Evolutionary conservation across 1,284 basidiomycete genomes (phyloP).

Genomic region (Pseudozyma pruni): DNA sequence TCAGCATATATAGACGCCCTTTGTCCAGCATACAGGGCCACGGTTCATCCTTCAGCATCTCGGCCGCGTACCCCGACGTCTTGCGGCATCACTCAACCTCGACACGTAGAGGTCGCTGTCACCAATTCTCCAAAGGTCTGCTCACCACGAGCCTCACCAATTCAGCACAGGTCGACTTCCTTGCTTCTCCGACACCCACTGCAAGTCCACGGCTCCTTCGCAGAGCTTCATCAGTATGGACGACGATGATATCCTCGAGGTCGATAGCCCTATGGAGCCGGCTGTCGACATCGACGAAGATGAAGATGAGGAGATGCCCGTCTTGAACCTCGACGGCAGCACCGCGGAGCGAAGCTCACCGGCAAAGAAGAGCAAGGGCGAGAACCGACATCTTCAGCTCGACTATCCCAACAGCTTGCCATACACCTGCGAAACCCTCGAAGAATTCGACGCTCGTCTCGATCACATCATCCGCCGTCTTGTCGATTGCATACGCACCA

Average conservation of each 20-base stretch:
- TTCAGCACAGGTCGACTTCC: too few species aligned
- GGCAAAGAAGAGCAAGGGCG: slow-evolving; percentile 31
- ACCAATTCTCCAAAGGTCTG: too few species aligned
- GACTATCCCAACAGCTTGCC: slow-evolving; percentile 72
- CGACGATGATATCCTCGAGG: slow-evolving; percentile 53
- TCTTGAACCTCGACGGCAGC: slow-evolving; percentile 35
- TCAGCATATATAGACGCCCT: neutral
- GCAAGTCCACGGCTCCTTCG: neutral
- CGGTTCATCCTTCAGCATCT: too few species aligned
- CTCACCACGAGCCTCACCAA: too few species aligned
- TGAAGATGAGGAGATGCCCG: slow-evolving; percentile 47
- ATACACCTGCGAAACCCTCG: slow-evolving; percentile 82
- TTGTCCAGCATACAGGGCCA: too few species aligned
- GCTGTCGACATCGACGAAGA: slow-evolving; percentile 50
- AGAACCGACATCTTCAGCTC: slow-evolving; percentile 50
- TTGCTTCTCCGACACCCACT: too few species aligned
- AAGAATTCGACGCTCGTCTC: slow-evolving; percentile 81
- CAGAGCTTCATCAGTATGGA: slow-evolving; percentile 28
- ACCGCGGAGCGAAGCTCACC: slow-evolving; percentile 10
- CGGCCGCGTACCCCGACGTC: too few species aligned
- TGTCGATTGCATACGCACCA: slow-evolving; percentile 80
- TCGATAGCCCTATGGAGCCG: slow-evolving; percentile 57
- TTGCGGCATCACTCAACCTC: too few species aligned
- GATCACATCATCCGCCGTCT: slow-evolving; percentile 81
- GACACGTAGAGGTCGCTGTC: too few species aligned